These are phyloP conservation scores for Fusarium sp. DNA, from an alignment of 2,329 filamentous ascomycete species.

Conservation along the genomic window DNA sequence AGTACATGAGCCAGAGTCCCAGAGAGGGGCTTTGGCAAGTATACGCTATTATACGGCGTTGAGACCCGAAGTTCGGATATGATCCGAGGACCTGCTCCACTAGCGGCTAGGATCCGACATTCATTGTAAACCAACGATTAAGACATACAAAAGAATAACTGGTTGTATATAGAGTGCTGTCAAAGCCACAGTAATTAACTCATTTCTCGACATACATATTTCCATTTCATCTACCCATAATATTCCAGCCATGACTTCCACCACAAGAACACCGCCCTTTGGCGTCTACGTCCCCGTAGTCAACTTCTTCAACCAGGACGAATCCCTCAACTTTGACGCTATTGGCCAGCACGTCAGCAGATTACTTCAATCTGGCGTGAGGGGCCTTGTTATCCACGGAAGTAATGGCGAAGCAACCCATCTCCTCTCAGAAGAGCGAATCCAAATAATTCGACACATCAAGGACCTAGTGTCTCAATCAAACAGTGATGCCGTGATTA, in stretches of 20 bases:
- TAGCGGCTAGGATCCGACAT: no score
- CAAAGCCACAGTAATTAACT: no score
- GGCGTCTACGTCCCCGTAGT: constrained; percentile 75
- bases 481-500: constrained; percentile 67
- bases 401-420: constrained; percentile 83
- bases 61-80: no score
- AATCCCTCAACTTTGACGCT: constrained; percentile 69
- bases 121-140: no score
- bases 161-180: no score
- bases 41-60: no score
- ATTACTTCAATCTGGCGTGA: constrained; percentile 74
- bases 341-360: constrained; percentile 69
- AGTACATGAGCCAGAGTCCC: no score
- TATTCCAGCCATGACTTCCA: not conserved
- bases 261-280: constrained; percentile 19
- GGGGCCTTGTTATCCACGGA: constrained; percentile 79
- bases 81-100: no score
- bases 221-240: no score
- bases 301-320: constrained; percentile 71
- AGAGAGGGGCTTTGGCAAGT: no score
- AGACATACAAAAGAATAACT: no score
- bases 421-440: constrained; percentile 76
- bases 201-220: no score
- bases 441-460: constrained; percentile 73
- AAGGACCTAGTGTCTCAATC: constrained; percentile 63